Evolutionary conservation across 2,329 filamentous ascomycete genomes (phyloP), one percentile per base, ranked within the genome.

Genomic region (Sarocladium kiliense): DNA sequence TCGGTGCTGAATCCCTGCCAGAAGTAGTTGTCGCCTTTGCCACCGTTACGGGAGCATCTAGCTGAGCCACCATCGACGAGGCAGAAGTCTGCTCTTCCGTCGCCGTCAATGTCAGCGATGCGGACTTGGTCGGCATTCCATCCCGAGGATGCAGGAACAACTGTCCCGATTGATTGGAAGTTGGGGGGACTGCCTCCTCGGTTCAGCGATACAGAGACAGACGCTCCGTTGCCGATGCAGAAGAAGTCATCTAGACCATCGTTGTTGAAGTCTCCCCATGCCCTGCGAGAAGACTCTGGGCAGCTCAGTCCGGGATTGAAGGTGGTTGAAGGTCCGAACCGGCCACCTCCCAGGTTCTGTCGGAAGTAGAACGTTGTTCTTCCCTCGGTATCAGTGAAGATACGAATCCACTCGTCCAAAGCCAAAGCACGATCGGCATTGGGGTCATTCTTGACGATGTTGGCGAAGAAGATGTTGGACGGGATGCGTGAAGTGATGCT

Each of bases 1-100:
- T 32, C n/a, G 39, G 32, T 26, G 18, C 19, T 42, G 36, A 71
- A 57, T 1, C 57, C 53, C 57, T 72, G 65, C 68, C 69, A 72
- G 37, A n/a, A 41, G 57, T 64, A 66, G 0, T 50, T 55, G n/a
- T 54, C 42, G 3, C 50, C 55, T 9, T 49, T 25, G 19, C 51
- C 51, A n/a, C 45, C 53, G 53, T 60, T 60, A 12, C 39, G 16
- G 23, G 36, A 57, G 26, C 55, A 30, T 4, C n/a, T 42, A 37
- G 58, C 56, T 12, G 36, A 18, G 16, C 55, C 58, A 4, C 18
- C 47, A 2, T 53, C 26, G 4, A 45, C 42, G 36, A 58, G 39
- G 18, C 58, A 56, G 18, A 57, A 58, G 54, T 60, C 58, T 4
- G 27, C 44, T 6, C 54, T 18, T 2, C 55, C 55, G 27, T 58